Percentiles rank a stretch among this genome's conserved stretches.
These are phyloP conservation scores for Neofusicoccum sp. DNA, from an alignment of 2,329 filamentous ascomycete species.

Conservation along the genomic window DNA sequence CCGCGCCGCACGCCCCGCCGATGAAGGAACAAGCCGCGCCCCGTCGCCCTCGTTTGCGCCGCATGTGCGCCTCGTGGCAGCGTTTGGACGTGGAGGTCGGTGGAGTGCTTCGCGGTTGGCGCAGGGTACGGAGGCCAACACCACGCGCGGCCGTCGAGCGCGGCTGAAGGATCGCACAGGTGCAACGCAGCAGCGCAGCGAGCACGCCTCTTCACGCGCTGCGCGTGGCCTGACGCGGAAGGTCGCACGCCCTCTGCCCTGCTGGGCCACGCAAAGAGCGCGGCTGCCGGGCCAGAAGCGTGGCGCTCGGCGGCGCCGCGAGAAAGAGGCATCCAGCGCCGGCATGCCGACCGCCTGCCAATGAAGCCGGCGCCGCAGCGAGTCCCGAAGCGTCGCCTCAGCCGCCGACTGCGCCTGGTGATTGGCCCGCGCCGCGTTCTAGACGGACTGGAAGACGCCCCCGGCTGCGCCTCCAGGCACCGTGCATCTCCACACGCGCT, in stretches of 20 bases:
- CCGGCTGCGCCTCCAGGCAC: not conserved
- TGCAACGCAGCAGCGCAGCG: not conserved
- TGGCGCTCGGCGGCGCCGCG: slow-evolving; percentile 5
- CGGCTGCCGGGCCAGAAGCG: not conserved
- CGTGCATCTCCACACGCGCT: not conserved
- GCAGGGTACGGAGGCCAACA: not conserved
- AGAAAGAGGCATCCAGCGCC: slow-evolving; percentile 11
- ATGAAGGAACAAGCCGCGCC: slow-evolving; percentile 1
- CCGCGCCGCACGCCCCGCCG: not conserved
- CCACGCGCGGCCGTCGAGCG: not conserved
- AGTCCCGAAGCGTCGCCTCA: not conserved
- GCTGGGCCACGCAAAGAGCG: not conserved
- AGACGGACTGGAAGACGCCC: not conserved
- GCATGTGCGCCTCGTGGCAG: not conserved
- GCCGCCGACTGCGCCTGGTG: not conserved
- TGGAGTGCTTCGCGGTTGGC: not conserved
- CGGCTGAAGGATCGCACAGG: not conserved
- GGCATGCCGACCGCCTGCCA: not conserved
- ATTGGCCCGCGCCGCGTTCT: slow-evolving; percentile 9
- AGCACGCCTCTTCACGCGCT: not conserved
- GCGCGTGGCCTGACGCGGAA: slow-evolving; percentile 18
- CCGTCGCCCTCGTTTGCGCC: not conserved
- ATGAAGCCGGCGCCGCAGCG: not conserved
- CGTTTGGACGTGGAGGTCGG: not conserved
- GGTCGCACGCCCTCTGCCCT: slow-evolving; percentile 9